Conservation (phyloP, 208 protist genomes). For the Leptomonas pyrrhocoris region DNA sequence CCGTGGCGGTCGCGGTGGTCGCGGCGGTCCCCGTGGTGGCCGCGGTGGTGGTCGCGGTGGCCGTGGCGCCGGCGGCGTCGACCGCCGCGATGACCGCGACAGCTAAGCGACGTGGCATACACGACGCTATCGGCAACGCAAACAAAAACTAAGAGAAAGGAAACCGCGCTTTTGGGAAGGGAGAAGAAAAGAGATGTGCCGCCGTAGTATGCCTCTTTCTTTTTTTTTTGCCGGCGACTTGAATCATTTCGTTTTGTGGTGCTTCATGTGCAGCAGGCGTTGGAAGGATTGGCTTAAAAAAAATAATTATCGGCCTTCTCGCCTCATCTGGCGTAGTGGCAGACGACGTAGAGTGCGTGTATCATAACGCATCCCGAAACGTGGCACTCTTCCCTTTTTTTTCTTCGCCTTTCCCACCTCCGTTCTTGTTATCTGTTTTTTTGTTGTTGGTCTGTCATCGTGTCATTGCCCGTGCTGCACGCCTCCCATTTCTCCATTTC, state of each 20-base stretch:
- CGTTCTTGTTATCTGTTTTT: constrained; percentile 17
- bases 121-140: not conserved
- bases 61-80: constrained; percentile 33
- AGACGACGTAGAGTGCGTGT: constrained; percentile 1
- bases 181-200: not conserved
- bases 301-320: not conserved
- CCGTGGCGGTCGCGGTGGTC: constrained; percentile 37
- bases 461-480: not conserved
- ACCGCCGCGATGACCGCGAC: constrained; percentile 45
- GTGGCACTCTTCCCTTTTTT: constrained; percentile 2
- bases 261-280: not conserved
- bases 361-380: constrained; percentile 2
- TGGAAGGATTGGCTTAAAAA: too few species aligned
- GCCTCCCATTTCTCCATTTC: not conserved
- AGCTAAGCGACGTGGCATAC: constrained; percentile 3
- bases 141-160: constrained; percentile 5
- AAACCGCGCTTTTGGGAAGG: constrained; percentile 5
- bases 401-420: constrained; percentile 2
- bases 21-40: constrained; percentile 34
- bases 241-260: not conserved
- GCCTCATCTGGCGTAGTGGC: constrained; percentile 9
- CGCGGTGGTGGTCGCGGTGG: constrained; percentile 33
- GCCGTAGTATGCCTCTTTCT: not conserved
- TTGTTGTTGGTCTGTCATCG: constrained; percentile 5
- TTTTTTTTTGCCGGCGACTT: not conserved